These are phyloP conservation scores for Plasmopara muralis DNA, from an alignment of 352 stramenopile species.

Conservation along the genomic window DNA sequence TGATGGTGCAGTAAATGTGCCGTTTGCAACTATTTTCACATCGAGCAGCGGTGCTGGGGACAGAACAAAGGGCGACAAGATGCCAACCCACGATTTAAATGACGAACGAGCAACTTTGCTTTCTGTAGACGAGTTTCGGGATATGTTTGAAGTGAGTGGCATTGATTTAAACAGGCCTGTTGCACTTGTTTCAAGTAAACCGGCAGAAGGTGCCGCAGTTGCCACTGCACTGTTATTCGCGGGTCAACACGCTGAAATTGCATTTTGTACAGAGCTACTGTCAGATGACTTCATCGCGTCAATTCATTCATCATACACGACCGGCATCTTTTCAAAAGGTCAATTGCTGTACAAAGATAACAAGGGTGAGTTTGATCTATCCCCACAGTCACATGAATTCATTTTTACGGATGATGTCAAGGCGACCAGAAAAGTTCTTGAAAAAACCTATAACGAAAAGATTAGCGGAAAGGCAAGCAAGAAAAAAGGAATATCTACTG, in stretches of 20 bases:
- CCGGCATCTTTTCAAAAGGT: slow-evolving; percentile 38
- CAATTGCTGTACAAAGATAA: slow-evolving; percentile 40
- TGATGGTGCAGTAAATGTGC: slow-evolving; percentile 38
- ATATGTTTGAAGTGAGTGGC: slow-evolving; percentile 35
- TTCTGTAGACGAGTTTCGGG: slow-evolving; percentile 27
- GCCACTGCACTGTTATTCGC: slow-evolving; percentile 47
- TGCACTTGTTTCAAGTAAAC: slow-evolving; percentile 38
- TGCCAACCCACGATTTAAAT: slow-evolving; percentile 16
- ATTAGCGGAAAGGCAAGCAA: slow-evolving; percentile 35
- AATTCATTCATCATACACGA: slow-evolving; percentile 32
- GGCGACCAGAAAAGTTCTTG: slow-evolving; percentile 22
- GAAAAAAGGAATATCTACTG: slow-evolving; percentile 15
- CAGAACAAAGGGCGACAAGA: slow-evolving; percentile 24
- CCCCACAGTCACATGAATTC: slow-evolving; percentile 16
- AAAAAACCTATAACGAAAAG: slow-evolving; percentile 40
- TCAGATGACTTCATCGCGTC: slow-evolving; percentile 31
- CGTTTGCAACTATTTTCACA: slow-evolving; percentile 44
- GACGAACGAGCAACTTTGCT: slow-evolving; percentile 31
- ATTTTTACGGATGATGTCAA: slow-evolving; percentile 3
- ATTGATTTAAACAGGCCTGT: slow-evolving; percentile 34
- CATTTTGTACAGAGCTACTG: slow-evolving; percentile 36
- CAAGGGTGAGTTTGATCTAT: slow-evolving; percentile 56
- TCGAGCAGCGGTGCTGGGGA: slow-evolving; percentile 11
- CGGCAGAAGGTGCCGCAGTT: slow-evolving; percentile 50
- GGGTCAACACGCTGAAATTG: slow-evolving; percentile 27